These are phyloP conservation scores for Favolaschia claudopus DNA, from an alignment of 768 basidiomycete species.

Conservation along the genomic window DNA sequence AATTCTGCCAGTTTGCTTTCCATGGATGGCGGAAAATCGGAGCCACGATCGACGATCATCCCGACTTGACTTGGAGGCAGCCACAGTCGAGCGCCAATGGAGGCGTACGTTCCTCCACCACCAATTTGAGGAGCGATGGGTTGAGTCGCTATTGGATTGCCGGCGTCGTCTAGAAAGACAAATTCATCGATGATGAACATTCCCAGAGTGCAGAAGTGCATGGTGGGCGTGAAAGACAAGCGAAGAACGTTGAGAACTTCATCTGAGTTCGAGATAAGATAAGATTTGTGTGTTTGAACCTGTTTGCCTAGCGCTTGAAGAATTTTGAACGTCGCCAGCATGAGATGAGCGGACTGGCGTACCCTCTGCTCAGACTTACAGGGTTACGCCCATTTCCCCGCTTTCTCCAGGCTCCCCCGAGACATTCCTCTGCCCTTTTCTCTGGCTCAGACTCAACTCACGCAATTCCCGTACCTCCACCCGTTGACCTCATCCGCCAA, in stretches of 20 bases:
- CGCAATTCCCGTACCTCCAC: not conserved
- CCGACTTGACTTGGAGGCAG: slow-evolving; percentile 69
- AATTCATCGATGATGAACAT: slow-evolving; percentile 94
- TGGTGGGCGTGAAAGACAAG: slow-evolving; percentile 15
- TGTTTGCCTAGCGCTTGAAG: not conserved
- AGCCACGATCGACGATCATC: slow-evolving; percentile 86
- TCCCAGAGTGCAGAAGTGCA: slow-evolving; percentile 72
- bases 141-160: slow-evolving; percentile 55
- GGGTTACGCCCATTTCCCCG: slow-evolving; percentile 13
- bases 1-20: slow-evolving; percentile 63
- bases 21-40: slow-evolving; percentile 73
- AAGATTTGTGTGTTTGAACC: not conserved
- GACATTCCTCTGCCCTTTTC: slow-evolving; percentile 10
- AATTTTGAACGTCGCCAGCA: not conserved
- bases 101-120: slow-evolving; percentile 86
- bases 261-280: too few relatives aligned
- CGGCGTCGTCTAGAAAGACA: slow-evolving; percentile 63
- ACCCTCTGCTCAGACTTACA: slow-evolving; percentile 9
- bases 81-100: slow-evolving; percentile 87
- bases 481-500: slow-evolving; percentile 24
- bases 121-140: slow-evolving; percentile 73
- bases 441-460: not conserved
- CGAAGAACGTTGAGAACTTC: too few relatives aligned
- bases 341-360: slow-evolving; percentile 8
- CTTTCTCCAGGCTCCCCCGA: slow-evolving; percentile 2